Base-by-base conservation (phyloP, 2,329 filamentous ascomycete species). In the Stagonosporopsis vannaccii region DNA sequence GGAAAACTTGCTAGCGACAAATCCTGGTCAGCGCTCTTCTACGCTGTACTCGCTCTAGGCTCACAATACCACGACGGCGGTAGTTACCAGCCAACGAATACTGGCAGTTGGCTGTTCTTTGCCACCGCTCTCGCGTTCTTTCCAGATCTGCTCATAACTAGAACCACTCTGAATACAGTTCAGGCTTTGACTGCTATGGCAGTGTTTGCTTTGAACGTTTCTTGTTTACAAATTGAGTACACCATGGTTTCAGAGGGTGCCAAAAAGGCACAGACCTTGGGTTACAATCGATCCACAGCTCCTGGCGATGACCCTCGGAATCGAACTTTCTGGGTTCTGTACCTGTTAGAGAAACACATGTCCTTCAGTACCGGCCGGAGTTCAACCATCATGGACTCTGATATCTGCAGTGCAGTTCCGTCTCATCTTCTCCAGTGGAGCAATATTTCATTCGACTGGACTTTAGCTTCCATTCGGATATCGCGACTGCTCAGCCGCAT, bases 291-390 rank as follows among this genome's bases (percentile, higher is more conserved):
- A 40, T 53, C 63, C 4, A 46, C 58, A 51, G 58, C 28, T 25
- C 54, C 30, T 28, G 60, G 51, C 51, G 42, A 60, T 35, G 57
- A 54, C 20, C 30, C 53, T 22, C 53, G 56, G 12, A 60, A 69
- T 25, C 61, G 67, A 36, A 72, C 71, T 0, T 80, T 80, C 47
- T 80, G 77, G 77, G 73, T 77, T 0, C 65, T 79, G 15, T 79
- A 79, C 47, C 62, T 63, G 9, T 36, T 79, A 17, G 78, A 80
- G 42, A 79, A 79, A 44, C 65, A 67, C 7, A 56, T 59, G 0
- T 71, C 62, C 26, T 77, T 79, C 45, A 65, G 68, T 28, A 60
- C 58, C 6, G 63, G 70, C 4, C 67, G 61, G 20, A 67, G 60
- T 43, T 78, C 77, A 12, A 73, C 78, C 44, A 58, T 80, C 30